Base-by-base conservation (phyloP, 2,329 filamentous ascomycete genomes). In the Elsinoe fawcettii region DNA sequence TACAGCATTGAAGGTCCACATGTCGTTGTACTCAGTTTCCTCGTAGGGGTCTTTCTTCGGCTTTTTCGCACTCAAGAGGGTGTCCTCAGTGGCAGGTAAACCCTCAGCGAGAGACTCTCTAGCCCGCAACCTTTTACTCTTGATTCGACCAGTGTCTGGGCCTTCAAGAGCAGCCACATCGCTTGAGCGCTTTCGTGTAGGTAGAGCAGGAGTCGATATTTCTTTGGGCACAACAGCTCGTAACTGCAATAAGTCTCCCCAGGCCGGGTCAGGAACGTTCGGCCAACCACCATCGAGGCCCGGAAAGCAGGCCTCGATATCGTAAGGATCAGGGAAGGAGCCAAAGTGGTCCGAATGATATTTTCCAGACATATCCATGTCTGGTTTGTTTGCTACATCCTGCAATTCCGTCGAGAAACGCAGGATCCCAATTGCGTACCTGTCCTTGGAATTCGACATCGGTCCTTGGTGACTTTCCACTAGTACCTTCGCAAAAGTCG, bases 81-180 rank as follows among this genome's bases (percentile, higher is more conserved):
- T 36, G 11, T 56, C 49, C 14, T 59, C 51, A 5, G 34, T 23
- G 4, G 46, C 79, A 34, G 57, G 30, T 7, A 58, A 32, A n/a
- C 58, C 57, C 37, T 61, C 60, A 5, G 72, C 74, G 51, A 78
- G 73, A 7, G 79, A 80, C 61, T 84, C 82, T 60, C 83, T 76
- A 27, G 81, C 80, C 55, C 81, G 77, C 16, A 82, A 77, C 34
- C 83, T 76, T 64, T 82, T 82, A 66, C 82, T 84, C 63, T 82
- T 81, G 11, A 73, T 71, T 49, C 82, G 75, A 18, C 77, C 76
- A 51, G 78, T 78, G 60, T 85, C 82, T 11, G 74, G 75, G 54
- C 85, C 83, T 1, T 81, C 76, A 25, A 83, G 73, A 8, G 79
- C 80, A 51, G 81, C 79, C 18, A 78, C 80, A 54, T 83, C 79